These are phyloP conservation scores for Candida vartiovaarae DNA, from an alignment of 805 yeast species.

Conservation along the genomic window DNA sequence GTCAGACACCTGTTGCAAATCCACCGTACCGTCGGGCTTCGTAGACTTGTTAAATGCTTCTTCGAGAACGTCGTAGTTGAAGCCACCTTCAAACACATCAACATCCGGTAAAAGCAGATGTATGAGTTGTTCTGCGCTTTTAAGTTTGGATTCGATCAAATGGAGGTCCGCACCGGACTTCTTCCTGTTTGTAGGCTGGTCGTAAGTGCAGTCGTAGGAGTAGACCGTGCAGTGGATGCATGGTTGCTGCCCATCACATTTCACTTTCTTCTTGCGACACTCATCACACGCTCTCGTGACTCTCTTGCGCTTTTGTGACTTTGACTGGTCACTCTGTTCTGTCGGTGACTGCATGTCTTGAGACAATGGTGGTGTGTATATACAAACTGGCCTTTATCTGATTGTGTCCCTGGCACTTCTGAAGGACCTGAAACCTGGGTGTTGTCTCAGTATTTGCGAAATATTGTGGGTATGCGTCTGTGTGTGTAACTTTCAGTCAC, in stretches of 20 bases:
- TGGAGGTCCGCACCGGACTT: neutral
- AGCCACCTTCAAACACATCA: conserved; percentile 27
- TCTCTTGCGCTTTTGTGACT: conserved; percentile 42
- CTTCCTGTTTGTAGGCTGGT: conserved; percentile 48
- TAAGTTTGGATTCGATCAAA: conserved; percentile 29
- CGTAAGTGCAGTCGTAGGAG: conserved; percentile 77
- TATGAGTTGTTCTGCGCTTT: conserved; percentile 29
- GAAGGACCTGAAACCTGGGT: too few relatives aligned
- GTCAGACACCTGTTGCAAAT: conserved; percentile 5
- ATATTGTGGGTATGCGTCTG: too few relatives aligned
- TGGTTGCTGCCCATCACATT: conserved; percentile 80
- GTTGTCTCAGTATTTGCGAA: too few relatives aligned
- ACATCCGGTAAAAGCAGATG: conserved; percentile 31
- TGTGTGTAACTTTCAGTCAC: too few relatives aligned
- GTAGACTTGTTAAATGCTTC: conserved; percentile 5
- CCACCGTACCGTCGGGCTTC: conserved; percentile 1
- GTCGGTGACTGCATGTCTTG: too few relatives aligned
- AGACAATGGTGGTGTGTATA: too few relatives aligned
- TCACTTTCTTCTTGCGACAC: conserved; percentile 69
- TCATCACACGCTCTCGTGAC: conserved; percentile 71
- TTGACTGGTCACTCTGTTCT: conserved; percentile 5
- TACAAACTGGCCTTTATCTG: too few relatives aligned
- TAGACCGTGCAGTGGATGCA: conserved; percentile 87
- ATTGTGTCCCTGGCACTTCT: too few relatives aligned
- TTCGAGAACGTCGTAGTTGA: conserved; percentile 24